Conservation (phyloP, 2,329 filamentous ascomycete genomes). For the Thielaviopsis euricoi region DNA sequence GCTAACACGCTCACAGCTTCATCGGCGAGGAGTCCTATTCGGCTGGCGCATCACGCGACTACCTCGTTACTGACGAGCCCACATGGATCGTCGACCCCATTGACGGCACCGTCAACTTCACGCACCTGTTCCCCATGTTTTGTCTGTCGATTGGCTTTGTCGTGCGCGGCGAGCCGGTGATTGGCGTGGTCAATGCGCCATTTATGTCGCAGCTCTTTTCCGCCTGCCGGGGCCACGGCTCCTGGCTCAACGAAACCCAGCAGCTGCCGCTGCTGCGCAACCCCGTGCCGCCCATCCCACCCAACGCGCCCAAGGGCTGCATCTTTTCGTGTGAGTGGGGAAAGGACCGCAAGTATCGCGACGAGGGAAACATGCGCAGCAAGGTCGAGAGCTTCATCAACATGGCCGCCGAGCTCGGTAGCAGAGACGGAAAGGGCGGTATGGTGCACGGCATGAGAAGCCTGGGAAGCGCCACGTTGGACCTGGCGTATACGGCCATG, state of each 20-base stretch:
- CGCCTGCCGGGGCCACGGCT: slow-evolving; percentile 46
- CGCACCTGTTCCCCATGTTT: slow-evolving; percentile 67
- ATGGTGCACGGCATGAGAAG: slow-evolving; percentile 68
- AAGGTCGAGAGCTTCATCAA: slow-evolving; percentile 64
- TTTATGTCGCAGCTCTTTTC: slow-evolving; percentile 55
- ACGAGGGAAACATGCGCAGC: slow-evolving; percentile 50
- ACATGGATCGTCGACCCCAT: slow-evolving; percentile 68
- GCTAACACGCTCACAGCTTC: too few relatives aligned
- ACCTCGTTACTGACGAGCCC: slow-evolving; percentile 45
- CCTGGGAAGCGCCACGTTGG: slow-evolving; percentile 56
- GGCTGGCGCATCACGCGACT: slow-evolving; percentile 47
- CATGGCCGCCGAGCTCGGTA: slow-evolving; percentile 51
- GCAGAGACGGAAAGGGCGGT: slow-evolving; percentile 48
- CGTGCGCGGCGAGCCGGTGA: slow-evolving; percentile 38
- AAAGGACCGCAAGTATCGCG: slow-evolving; percentile 51
- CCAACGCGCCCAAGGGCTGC: slow-evolving; percentile 48
- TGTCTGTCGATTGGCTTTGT: slow-evolving; percentile 62
- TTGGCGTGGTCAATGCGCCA: slow-evolving; percentile 59
- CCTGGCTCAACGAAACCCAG: slow-evolving; percentile 51
- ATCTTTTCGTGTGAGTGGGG: slow-evolving; percentile 67
- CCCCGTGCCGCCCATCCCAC: slow-evolving; percentile 46
- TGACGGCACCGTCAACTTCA: slow-evolving; percentile 69
- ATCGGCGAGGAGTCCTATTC: slow-evolving; percentile 65
- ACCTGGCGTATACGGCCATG: slow-evolving; percentile 60
- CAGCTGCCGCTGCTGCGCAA: slow-evolving; percentile 45